These are phyloP conservation scores for Debaryomyces prosopidis DNA, from an alignment of 805 yeast species.

Conservation along the genomic window DNA sequence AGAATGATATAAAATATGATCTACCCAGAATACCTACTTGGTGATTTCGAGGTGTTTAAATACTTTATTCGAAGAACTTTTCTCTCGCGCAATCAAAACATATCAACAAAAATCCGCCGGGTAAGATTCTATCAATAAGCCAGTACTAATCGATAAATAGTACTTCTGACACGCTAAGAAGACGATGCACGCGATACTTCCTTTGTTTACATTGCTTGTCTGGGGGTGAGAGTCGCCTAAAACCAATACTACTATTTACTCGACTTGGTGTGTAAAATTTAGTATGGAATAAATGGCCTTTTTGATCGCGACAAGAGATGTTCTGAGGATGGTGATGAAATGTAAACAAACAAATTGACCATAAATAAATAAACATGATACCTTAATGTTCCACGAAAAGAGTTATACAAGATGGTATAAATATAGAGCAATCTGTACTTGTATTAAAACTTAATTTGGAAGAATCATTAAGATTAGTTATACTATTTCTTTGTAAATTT, in stretches of 20 bases:
- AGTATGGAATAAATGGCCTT: neutral
- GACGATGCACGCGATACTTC: neutral
- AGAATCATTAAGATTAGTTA: neutral
- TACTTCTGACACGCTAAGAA: neutral
- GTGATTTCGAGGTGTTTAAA: neutral
- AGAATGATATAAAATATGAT: neutral
- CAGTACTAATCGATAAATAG: neutral
- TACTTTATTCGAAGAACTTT: neutral
- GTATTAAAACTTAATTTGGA: neutral
- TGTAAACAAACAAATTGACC: neutral
- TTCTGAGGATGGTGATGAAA: neutral
- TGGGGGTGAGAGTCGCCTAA: neutral
- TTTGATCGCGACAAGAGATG: neutral
- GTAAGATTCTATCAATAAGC: too few species aligned
- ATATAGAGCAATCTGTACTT: neutral
- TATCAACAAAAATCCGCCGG: too few species aligned
- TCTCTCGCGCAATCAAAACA: too few species aligned
- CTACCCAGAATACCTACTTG: neutral
- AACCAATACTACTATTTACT: neutral
- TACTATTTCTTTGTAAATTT: constrained; percentile 7
- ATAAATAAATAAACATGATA: constrained; percentile 2
- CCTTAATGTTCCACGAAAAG: neutral
- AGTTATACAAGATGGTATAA: neutral
- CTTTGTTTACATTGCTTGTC: neutral
- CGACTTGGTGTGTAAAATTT: neutral